Conservation (phyloP, 2,329 filamentous ascomycete species). For the Rutstroemia sp. region DNA sequence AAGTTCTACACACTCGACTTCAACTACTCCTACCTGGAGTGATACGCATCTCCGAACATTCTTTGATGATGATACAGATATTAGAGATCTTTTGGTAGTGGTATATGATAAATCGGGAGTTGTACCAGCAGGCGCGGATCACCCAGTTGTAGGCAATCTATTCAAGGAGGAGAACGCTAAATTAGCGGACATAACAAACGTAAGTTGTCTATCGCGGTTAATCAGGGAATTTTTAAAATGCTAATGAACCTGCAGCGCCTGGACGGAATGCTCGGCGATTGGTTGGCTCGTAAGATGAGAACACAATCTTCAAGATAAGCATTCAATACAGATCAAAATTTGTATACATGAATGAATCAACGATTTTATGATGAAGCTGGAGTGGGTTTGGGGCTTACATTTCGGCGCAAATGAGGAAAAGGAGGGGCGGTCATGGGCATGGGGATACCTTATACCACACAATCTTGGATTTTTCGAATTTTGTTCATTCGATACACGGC, state of each 20-base stretch:
- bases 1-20: slow-evolving; percentile 48
- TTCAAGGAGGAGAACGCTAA: slow-evolving; percentile 84
- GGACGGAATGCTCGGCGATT: slow-evolving; percentile 78
- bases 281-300: slow-evolving; percentile 66
- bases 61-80: slow-evolving; percentile 82
- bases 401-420: slow-evolving; percentile 14
- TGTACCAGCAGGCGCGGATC: slow-evolving; percentile 70
- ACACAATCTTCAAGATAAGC: slow-evolving; percentile 22
- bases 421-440: slow-evolving; percentile 2
- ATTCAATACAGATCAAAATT: background rate
- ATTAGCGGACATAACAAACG: slow-evolving; percentile 76
- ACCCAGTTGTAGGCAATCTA: slow-evolving; percentile 72
- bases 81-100: slow-evolving; percentile 82
- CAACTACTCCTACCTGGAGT: slow-evolving; percentile 64
- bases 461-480: slow-evolving; percentile 14
- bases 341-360: slow-evolving; percentile 24
- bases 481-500: slow-evolving; percentile 6
- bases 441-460: slow-evolving; percentile 12
- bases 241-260: slow-evolving; percentile 50
- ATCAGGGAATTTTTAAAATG: background rate
- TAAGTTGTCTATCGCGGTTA: slow-evolving; percentile 34
- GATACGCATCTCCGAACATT: slow-evolving; percentile 81
- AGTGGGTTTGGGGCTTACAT: slow-evolving; percentile 11
- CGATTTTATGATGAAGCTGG: slow-evolving; percentile 23
- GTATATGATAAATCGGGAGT: slow-evolving; percentile 89